A percentile compares a stretch with the other conserved stretches of the same genome.
These are phyloP conservation scores for Clarireedia hainanense DNA, from an alignment of 2,329 filamentous ascomycete species.

Conservation along the genomic window DNA sequence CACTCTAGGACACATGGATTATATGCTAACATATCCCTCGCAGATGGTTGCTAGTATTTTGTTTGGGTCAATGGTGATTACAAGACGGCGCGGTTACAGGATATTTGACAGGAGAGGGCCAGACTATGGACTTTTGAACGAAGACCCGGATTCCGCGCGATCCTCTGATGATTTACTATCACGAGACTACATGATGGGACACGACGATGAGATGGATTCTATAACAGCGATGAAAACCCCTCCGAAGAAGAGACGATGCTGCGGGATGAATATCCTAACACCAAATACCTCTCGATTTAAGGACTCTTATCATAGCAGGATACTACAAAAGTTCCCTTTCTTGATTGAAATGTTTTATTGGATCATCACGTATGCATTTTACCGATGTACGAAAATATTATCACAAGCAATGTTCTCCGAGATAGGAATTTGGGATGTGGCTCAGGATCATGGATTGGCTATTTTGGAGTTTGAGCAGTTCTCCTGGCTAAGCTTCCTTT, in stretches of 20 bases:
- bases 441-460: slow-evolving; percentile 46
- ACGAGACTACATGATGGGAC: slow-evolving; percentile 22
- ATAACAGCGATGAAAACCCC: slow-evolving; percentile 28
- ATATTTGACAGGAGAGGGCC: slow-evolving; percentile 18
- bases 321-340: slow-evolving; percentile 59
- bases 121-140: slow-evolving; percentile 19
- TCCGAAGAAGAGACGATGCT: slow-evolving; percentile 43
- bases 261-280: slow-evolving; percentile 41
- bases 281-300: slow-evolving; percentile 56
- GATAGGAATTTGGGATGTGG: slow-evolving; percentile 43
- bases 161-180: slow-evolving; percentile 27
- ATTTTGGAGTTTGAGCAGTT: slow-evolving; percentile 49
- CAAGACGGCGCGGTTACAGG: slow-evolving; percentile 21
- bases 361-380: slow-evolving; percentile 41
- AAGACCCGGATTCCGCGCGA: slow-evolving; percentile 23
- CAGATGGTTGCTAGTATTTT: slow-evolving; percentile 30
- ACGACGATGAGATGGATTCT: slow-evolving; percentile 17
- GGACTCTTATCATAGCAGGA: slow-evolving; percentile 50
- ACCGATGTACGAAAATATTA: slow-evolving; percentile 23
- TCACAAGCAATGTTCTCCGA: slow-evolving; percentile 30
- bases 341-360: slow-evolving; percentile 62
- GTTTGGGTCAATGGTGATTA: slow-evolving; percentile 26
- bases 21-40: neutral
- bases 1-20: neutral
- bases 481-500: slow-evolving; percentile 41